Conservation (phyloP, 345 rosid genomes). For the Dipteronia sinensis region DNA sequence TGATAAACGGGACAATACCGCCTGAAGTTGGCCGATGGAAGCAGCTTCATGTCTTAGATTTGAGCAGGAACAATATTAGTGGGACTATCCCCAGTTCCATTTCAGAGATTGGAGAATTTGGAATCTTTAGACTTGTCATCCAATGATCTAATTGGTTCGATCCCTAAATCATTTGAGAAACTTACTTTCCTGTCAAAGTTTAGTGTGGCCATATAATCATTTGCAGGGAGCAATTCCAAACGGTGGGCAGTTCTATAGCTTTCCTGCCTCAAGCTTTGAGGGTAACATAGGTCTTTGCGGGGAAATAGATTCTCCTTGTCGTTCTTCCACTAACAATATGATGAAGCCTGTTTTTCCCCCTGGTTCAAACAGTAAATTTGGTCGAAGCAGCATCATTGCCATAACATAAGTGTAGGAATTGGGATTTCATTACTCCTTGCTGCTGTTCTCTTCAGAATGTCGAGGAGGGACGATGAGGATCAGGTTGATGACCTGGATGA, state of each 20-base stretch:
- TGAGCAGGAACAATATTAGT: conserved; percentile 80
- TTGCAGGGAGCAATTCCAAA: conserved; percentile 68
- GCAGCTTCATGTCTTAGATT: conserved; percentile 85
- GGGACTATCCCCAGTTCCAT: conserved; percentile 74
- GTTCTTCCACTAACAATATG: conserved; percentile 30
- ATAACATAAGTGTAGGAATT: conserved; percentile 57
- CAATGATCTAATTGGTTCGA: conserved; percentile 68
- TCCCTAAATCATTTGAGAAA: conserved; percentile 68
- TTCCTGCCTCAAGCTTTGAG: conserved; percentile 85
- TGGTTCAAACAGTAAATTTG: conserved; percentile 39
- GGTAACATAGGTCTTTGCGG: conserved; percentile 88
- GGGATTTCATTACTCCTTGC: conserved; percentile 65
- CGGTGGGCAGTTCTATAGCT: conserved; percentile 85
- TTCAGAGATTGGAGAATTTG: conserved; percentile 69
- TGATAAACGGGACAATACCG: conserved; percentile 59
- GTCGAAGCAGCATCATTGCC: conserved; percentile 64
- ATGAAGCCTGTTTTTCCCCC: conserved; percentile 45
- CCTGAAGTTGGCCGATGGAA: conserved; percentile 73
- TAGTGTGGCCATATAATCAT: conserved; percentile 81
- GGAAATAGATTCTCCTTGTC: conserved; percentile 59
- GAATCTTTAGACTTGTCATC: conserved; percentile 74
- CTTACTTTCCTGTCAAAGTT: conserved; percentile 85
- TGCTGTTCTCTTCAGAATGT: conserved; percentile 51
- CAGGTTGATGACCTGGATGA: conserved; percentile 55
- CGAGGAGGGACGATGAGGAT: conserved; percentile 50